Evolutionary conservation across 2,329 filamentous ascomycete species (phyloP).

Genomic region (Cladosporium sp.): DNA sequence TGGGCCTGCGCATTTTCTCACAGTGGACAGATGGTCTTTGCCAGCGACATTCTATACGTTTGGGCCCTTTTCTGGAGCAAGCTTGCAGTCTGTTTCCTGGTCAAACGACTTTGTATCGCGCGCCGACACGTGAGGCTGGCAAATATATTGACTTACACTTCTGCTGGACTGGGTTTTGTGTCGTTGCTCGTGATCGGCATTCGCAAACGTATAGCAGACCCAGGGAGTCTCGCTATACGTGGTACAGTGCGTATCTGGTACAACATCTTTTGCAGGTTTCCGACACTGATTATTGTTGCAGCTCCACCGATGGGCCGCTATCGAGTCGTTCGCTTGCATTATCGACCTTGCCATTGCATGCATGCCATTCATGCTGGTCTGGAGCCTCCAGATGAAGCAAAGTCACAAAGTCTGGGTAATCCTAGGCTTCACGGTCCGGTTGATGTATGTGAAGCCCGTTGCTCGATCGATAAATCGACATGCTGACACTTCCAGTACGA

Average conservation of each 20-base stretch:
- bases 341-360: slow-evolving; percentile 11
- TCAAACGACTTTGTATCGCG: slow-evolving; percentile 8
- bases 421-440: slow-evolving; percentile 20
- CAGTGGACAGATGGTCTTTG: neutral
- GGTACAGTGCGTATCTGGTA: neutral
- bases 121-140: neutral
- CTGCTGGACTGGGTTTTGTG: neutral
- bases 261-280: neutral
- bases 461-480: neutral
- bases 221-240: neutral
- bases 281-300: neutral
- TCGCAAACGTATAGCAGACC: neutral
- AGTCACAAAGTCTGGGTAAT: slow-evolving; percentile 20
- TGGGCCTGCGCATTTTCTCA: neutral
- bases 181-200: neutral
- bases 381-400: slow-evolving; percentile 20
- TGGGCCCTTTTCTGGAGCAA: slow-evolving; percentile 7
- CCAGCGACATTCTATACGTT: slow-evolving; percentile 10
- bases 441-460: neutral
- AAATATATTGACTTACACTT: neutral
- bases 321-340: neutral
- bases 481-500: neutral
- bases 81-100: slow-evolving; percentile 5
- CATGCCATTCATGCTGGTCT: slow-evolving; percentile 14
- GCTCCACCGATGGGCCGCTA: neutral